Evolutionary conservation across 1,284 basidiomycete genomes (phyloP), one percentile per base, ranked within the genome.

Genomic region (Marasmius sp.): DNA sequence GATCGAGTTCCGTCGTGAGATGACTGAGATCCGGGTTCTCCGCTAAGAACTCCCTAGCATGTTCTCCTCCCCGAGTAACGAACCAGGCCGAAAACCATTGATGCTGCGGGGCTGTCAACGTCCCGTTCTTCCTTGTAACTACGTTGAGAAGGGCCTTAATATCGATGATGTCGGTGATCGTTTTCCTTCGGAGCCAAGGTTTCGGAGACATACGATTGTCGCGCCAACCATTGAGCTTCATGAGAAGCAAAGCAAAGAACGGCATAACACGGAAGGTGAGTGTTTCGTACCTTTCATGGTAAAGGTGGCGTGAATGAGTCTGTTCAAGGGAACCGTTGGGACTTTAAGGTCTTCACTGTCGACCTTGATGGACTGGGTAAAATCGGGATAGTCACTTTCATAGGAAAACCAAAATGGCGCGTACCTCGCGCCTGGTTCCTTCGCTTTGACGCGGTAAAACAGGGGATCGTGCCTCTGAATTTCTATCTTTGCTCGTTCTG

Each of bases 201-300:
- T 43, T 43, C 41, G 41, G 41, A 12, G 41, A 43, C 3, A n/a
- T n/a, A 43, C 56, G 22, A 58, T 62, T 41, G 41, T 62, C 61
- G 34, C 9, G 36, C 61, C 61, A 62, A 1, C 57, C 61, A 27
- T 56, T 57, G 11, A 62, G 47, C 34, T 62, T 62, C 34, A 59
- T 8, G 11, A 62, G 51, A 14, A 62, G 38, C 12, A 62, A 36
- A 3, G 57, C 57, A 6, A 59, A 36, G 16, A 59, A 37, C 14
- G 60, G 60, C 49, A 61, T 58, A 18, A 58, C 43, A 6, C 6
- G n/a, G 2, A 43, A 43, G 41, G 41, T 43, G n/a, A 43, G n/a
- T 43, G 27, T 27, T 27, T 43, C 12, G n/a, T 3, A 6, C 11
- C 41, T 2, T n/a, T 12, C 6, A 43, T 43, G n/a, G 41, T n/a